Percentiles rank a stretch among this genome's conserved stretches.
phyloP scores from a whole-genome alignment of 495 filamentous ascomycete species.

The Barbatosphaeria neglecta region DNA sequence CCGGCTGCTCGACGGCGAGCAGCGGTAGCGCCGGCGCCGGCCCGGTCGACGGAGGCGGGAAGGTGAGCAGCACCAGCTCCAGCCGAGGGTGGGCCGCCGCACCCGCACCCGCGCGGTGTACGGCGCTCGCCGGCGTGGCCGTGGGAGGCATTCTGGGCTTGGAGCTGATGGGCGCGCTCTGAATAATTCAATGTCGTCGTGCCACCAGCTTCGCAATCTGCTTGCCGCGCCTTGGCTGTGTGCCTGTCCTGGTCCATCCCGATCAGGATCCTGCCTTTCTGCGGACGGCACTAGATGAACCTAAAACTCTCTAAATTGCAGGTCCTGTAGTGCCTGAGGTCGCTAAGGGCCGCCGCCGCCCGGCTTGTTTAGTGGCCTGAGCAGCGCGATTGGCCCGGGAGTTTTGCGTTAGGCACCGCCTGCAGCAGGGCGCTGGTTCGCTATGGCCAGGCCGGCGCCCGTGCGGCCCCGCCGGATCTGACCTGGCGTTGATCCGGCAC shows the following conservation, averaged over 20 bases:
- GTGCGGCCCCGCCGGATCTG: background rate
- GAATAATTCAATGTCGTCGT: background rate
- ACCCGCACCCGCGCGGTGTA: background rate
- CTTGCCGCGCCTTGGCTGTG: too few species aligned
- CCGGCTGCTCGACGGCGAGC: conserved; percentile 6
- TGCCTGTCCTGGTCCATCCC: too few species aligned
- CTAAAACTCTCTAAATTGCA: too few species aligned
- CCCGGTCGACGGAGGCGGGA: background rate
- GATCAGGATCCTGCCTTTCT: too few species aligned
- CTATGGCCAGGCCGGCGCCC: too few species aligned
- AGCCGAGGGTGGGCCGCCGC: background rate
- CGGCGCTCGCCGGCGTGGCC: background rate
- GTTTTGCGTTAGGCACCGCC: too few species aligned
- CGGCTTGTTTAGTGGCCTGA: too few species aligned
- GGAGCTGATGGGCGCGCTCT: background rate
- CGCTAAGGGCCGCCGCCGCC: too few species aligned
- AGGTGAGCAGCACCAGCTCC: background rate
- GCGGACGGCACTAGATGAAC: too few species aligned
- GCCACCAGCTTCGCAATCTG: too few species aligned
- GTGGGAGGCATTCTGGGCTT: background rate
- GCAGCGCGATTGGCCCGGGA: background rate
- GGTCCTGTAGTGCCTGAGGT: too few species aligned
- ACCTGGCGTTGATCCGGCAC: background rate
- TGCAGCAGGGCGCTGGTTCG: too few species aligned
- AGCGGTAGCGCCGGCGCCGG: background rate